Evolutionary conservation across 345 rosid species (phyloP).

Genomic region (Draba incana): DNA sequence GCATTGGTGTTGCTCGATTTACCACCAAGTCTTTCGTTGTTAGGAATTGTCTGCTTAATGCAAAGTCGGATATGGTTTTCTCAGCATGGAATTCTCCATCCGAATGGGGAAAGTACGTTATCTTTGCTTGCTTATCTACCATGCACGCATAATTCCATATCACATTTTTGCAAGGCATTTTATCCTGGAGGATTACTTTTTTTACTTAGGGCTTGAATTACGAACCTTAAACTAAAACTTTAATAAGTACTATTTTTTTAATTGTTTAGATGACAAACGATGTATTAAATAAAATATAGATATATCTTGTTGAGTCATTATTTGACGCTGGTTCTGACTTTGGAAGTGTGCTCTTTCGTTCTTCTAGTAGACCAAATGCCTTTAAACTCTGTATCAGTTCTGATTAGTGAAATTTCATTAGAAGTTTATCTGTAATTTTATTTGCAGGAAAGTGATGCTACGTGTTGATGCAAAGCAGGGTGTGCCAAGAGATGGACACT

Average conservation of each 20-base stretch:
- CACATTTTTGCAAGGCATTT: conserved; percentile 3
- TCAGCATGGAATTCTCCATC: conserved; percentile 98
- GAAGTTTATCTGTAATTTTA: not conserved
- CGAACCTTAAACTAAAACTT: conserved; percentile 9
- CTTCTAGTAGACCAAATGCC: conserved; percentile 2
- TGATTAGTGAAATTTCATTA: conserved; percentile 12
- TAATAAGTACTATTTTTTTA: not conserved
- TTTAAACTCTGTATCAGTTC: conserved; percentile 6
- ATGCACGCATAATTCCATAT: not conserved
- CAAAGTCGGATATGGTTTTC: conserved; percentile 86
- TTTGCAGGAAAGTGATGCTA: conserved; percentile 84
- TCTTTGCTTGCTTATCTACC: not conserved
- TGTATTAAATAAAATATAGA: no score
- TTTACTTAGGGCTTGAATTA: conserved; percentile 7
- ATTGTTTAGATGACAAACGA: no score
- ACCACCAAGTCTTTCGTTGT: conserved; percentile 84
- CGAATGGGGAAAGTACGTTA: conserved; percentile 94
- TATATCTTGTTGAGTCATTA: not conserved
- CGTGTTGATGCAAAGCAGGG: conserved; percentile 96
- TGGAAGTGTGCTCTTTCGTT: conserved; percentile 2
- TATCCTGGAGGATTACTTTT: conserved; percentile 1
- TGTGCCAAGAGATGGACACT: conserved; percentile 85
- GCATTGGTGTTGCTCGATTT: conserved; percentile 89
- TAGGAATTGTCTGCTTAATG: conserved; percentile 79
- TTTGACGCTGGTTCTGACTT: conserved; percentile 19